Evolutionary conservation across 495 filamentous ascomycete genomes (phyloP).

Genomic region (Tuber aestivum): DNA sequence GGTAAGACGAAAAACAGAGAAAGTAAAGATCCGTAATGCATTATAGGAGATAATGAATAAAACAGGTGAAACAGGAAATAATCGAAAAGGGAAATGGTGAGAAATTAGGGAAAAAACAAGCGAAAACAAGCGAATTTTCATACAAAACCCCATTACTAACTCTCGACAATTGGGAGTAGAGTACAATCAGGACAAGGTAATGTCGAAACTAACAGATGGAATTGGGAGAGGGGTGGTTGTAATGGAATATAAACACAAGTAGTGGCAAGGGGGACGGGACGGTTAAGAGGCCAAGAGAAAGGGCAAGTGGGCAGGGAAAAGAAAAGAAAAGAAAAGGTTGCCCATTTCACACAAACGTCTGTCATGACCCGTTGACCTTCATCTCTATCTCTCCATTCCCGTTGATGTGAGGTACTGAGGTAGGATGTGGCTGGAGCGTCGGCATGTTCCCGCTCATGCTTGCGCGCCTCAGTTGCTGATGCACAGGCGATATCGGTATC

Average conservation of each 20-base stretch:
- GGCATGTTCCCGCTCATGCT: constrained; percentile 36
- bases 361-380: constrained; percentile 30
- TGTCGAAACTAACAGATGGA: neutral
- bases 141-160: neutral
- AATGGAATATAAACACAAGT: neutral
- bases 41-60: neutral
- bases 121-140: neutral
- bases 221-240: neutral
- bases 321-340: neutral
- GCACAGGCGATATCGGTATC: constrained; percentile 35
- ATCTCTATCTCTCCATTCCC: constrained; percentile 33
- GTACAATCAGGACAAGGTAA: neutral
- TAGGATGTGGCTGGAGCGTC: constrained; percentile 35
- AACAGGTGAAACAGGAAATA: neutral
- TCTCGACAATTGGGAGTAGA: neutral
- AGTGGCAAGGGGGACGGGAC: neutral
- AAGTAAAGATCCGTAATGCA: neutral
- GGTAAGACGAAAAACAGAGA: neutral
- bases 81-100: neutral
- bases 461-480: constrained; percentile 36
- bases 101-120: neutral
- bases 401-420: constrained; percentile 27
- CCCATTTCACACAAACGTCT: neutral
- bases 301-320: neutral
- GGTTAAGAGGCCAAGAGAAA: neutral